A percentile compares a stretch with the other conserved stretches of the same genome.
Conservation (phyloP, 202 grass and related monocot species). For the Carex sylvatica region DNA sequence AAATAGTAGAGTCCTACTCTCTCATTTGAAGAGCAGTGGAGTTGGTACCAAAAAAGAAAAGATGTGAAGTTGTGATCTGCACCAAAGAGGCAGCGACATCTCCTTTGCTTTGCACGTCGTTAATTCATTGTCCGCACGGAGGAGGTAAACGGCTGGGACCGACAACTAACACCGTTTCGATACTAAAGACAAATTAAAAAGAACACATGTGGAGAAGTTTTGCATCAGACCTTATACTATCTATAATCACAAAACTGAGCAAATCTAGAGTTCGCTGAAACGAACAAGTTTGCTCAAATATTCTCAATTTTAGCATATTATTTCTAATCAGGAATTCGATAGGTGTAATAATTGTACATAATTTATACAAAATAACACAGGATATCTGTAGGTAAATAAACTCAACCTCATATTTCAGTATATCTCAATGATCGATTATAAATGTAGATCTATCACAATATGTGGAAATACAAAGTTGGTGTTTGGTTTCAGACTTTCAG, state of each 20-base stretch:
- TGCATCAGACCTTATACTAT: not conserved
- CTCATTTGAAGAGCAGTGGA: too few species aligned
- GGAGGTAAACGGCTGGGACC: constrained; percentile 5
- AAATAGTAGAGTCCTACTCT: too few species aligned
- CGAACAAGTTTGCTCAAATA: too few species aligned
- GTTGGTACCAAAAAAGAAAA: constrained; percentile 1
- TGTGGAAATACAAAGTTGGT: not conserved
- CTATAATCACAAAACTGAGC: not conserved
- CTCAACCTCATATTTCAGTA: too few species aligned
- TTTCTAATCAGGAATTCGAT: too few species aligned
- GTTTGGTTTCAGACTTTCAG: not conserved
- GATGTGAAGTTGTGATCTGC: not conserved
- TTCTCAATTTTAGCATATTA: too few species aligned
- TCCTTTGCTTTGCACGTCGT: constrained; percentile 19
- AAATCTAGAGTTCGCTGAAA: not conserved
- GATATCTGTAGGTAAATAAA: too few species aligned
- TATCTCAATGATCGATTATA: not conserved
- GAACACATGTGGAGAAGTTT: not conserved
- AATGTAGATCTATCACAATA: not conserved
- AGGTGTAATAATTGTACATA: too few species aligned
- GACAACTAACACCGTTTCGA: constrained; percentile 1
- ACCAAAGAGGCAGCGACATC: not conserved
- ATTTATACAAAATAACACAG: too few species aligned
- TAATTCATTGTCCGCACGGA: constrained; percentile 21
- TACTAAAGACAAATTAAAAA: not conserved